phyloP scores from a whole-genome alignment of 73 alveolate genomes.

The Breviolum minutum region DNA sequence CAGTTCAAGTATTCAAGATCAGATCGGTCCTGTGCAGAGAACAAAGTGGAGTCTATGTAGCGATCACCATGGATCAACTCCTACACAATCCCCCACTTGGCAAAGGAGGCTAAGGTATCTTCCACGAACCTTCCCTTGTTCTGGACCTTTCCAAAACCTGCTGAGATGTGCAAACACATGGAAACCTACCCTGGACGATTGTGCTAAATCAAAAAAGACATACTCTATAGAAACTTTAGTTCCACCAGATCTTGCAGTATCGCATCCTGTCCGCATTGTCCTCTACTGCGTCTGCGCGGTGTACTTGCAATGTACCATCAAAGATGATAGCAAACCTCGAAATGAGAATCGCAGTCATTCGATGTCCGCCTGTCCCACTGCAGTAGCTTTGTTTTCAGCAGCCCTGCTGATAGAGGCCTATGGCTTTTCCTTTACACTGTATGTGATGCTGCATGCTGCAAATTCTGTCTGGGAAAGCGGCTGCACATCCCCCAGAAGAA shows the following conservation, averaged over 20 bases:
- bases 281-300: slow-evolving; percentile 7
- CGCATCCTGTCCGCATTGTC: background rate
- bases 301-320: slow-evolving; percentile 64
- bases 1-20: background rate
- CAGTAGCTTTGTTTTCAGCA: too few relatives aligned
- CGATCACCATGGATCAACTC: slow-evolving; percentile 61
- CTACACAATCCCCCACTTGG: background rate
- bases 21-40: slow-evolving; percentile 49
- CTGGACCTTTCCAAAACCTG: background rate
- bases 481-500: slow-evolving; percentile 58
- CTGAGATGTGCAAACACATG: background rate
- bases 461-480: background rate
- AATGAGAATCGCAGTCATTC: background rate
- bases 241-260: too few relatives aligned
- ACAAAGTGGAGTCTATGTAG: slow-evolving; percentile 61
- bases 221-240: background rate
- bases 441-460: background rate
- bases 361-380: background rate
- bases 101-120: too few relatives aligned
- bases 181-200: background rate
- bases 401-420: too few relatives aligned
- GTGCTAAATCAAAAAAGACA: background rate
- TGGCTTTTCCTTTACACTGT: too few relatives aligned
- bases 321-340: slow-evolving; percentile 67
- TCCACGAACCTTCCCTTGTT: too few relatives aligned